Percentiles rank a stretch among this genome's conserved stretches.
These are phyloP conservation scores for Moesziomyces sp. DNA, from an alignment of 1,284 basidiomycete genomes.

Conservation along the genomic window DNA sequence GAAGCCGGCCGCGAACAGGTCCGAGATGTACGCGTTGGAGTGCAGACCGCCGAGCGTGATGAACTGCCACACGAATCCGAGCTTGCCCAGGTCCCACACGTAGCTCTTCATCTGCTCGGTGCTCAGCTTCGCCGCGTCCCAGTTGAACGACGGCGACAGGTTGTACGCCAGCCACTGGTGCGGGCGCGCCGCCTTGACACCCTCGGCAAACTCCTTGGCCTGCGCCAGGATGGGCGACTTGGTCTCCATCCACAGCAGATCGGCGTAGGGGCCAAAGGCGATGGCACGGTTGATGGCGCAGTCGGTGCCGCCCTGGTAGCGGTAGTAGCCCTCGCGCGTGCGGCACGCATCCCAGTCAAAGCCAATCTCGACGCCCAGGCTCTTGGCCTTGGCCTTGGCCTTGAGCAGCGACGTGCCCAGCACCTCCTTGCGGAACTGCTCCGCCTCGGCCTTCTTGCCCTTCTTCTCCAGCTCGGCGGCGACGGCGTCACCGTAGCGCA, in stretches of 20 bases:
- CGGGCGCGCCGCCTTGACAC: conserved; percentile 61
- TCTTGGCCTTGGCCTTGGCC: conserved; percentile 81
- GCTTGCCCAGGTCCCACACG: conserved; percentile 91
- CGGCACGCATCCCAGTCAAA: conserved; percentile 96
- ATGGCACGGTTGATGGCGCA: conserved; percentile 92
- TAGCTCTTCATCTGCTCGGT: conserved; percentile 87
- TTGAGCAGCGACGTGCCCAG: conserved; percentile 77
- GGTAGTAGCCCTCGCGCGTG: conserved; percentile 94
- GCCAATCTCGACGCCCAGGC: conserved; percentile 78
- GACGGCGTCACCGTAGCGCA: conserved; percentile 81
- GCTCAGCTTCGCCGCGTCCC: conserved; percentile 75
- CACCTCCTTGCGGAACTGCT: conserved; percentile 75
- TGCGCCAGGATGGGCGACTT: conserved; percentile 94
- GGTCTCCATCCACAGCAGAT: conserved; percentile 81
- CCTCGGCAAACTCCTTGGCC: conserved; percentile 86
- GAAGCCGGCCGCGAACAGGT: conserved; percentile 87
- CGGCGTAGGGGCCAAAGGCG: conserved; percentile 92
- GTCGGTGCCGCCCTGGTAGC: conserved; percentile 95
- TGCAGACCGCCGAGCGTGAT: conserved; percentile 96
- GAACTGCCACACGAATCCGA: conserved; percentile 98
- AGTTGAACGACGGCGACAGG: conserved; percentile 70
- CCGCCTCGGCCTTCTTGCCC: conserved; percentile 69
- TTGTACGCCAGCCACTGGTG: conserved; percentile 68
- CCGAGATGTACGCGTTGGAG: conserved; percentile 96
- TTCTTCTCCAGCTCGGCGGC: conserved; percentile 79